Conservation (phyloP, 2,329 filamentous ascomycete genomes). For the Hortaea werneckii region DNA sequence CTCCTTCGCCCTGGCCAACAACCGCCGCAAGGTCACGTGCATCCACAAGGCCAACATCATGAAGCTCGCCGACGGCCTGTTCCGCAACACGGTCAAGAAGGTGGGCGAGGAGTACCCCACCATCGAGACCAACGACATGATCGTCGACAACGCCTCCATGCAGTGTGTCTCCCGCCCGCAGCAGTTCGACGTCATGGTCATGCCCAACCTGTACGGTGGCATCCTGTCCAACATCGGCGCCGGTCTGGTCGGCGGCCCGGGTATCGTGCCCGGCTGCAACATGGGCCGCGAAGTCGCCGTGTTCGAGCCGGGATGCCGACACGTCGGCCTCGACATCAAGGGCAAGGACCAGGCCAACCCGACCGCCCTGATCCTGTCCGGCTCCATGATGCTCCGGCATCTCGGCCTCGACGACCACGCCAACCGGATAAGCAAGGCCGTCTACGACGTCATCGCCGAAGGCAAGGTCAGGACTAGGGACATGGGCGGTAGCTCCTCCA, state of each 20-base stretch:
- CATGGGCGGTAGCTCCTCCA: conserved; percentile 86
- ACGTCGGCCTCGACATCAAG: conserved; percentile 99
- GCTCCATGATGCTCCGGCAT: conserved; percentile 94
- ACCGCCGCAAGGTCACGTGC: conserved; percentile 98
- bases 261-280: conserved; percentile 97
- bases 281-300: conserved; percentile 98
- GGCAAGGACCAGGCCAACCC: conserved; percentile 99
- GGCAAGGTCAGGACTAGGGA: conserved; percentile 84
- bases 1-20: conserved; percentile 94
- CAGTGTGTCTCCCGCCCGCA: conserved; percentile 93
- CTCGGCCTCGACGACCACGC: conserved; percentile 95
- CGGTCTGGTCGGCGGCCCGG: conserved; percentile 90
- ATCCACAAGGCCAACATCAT: conserved; percentile 99
- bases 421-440: conserved; percentile 90
- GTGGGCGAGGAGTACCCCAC: conserved; percentile 92
- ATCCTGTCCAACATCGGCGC: conserved; percentile 98
- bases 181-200: conserved; percentile 99
- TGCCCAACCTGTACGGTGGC: conserved; percentile 98
- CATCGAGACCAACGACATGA: conserved; percentile 97
- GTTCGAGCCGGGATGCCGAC: conserved; percentile 97
- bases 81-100: conserved; percentile 93
- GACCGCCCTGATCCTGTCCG: conserved; percentile 86
- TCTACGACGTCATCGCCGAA: conserved; percentile 74
- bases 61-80: conserved; percentile 98
- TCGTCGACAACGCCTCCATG: conserved; percentile 99